Percentiles rank a stretch among this genome's conserved stretches.
These are phyloP conservation scores for Pezicula rhizophila DNA, from an alignment of 2,329 filamentous ascomycete species.

Conservation along the genomic window DNA sequence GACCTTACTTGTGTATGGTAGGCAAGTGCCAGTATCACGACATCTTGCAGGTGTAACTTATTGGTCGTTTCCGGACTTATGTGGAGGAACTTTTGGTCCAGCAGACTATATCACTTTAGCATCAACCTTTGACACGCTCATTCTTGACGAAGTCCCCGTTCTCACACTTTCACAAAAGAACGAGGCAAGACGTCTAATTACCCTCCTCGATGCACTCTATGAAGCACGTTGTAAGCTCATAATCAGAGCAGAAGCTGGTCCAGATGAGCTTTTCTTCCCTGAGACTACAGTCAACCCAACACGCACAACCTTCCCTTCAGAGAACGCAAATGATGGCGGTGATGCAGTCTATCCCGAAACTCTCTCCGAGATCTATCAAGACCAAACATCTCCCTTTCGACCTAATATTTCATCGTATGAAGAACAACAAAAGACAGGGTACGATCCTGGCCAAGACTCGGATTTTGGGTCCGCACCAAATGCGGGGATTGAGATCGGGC, in stretches of 20 bases:
- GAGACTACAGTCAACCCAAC: constrained; percentile 31
- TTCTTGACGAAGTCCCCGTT: constrained; percentile 64
- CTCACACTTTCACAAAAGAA: constrained; percentile 67
- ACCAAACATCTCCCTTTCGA: constrained; percentile 68
- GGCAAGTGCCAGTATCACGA: constrained; percentile 52
- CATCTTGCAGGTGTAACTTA: constrained; percentile 51
- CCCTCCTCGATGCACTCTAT: constrained; percentile 72
- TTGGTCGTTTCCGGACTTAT: constrained; percentile 66
- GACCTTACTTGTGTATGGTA: constrained; percentile 53
- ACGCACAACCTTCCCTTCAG: constrained; percentile 5
- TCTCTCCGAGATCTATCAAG: constrained; percentile 70
- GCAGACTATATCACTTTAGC: constrained; percentile 80
- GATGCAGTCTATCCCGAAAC: constrained; percentile 61
- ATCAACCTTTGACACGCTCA: constrained; percentile 72
- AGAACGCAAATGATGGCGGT: constrained; percentile 24
- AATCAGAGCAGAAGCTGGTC: constrained; percentile 59
- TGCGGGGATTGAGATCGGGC: constrained; percentile 31
- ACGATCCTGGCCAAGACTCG: constrained; percentile 52
- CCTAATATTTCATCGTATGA: constrained; percentile 69
- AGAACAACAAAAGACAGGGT: constrained; percentile 38
- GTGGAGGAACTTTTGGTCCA: constrained; percentile 60
- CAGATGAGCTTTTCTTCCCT: constrained; percentile 75
- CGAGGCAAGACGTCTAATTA: constrained; percentile 75
- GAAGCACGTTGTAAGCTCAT: constrained; percentile 75
- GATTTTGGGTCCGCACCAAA: constrained; percentile 39